Percentiles rank a stretch among this genome's conserved stretches.
Evolutionary conservation across 2,329 filamentous ascomycete species (phyloP).

Genomic region (Nothophoma quercina): DNA sequence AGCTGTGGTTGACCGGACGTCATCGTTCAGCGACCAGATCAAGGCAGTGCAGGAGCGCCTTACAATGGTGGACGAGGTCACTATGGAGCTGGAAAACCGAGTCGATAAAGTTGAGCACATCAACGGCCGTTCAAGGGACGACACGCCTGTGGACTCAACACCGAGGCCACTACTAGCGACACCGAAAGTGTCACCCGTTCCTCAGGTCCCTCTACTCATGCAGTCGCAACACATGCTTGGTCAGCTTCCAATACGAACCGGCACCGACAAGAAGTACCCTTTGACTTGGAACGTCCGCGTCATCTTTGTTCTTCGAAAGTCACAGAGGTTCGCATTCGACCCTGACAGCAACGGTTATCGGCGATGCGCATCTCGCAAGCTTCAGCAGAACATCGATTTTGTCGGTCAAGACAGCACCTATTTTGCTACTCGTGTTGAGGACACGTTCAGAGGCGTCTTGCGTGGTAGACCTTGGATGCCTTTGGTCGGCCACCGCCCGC

Average conservation of each 20-base stretch:
- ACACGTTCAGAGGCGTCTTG: constrained; percentile 45
- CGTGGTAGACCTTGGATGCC: constrained; percentile 52
- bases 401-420: constrained; percentile 47
- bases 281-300: constrained; percentile 49
- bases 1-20: constrained; percentile 51
- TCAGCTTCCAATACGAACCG: constrained; percentile 48
- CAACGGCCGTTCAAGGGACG: constrained; percentile 35
- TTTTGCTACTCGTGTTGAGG: constrained; percentile 48
- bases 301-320: constrained; percentile 49
- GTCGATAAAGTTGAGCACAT: constrained; percentile 45
- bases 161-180: constrained; percentile 33
- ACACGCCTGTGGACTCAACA: constrained; percentile 41
- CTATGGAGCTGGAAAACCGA: constrained; percentile 51
- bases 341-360: constrained; percentile 49
- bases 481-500: constrained; percentile 48
- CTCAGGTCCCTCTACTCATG: constrained; percentile 40
- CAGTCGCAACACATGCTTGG: constrained; percentile 39
- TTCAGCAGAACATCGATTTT: constrained; percentile 50
- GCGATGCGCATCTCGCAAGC: constrained; percentile 49
- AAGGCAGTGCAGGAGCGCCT: constrained; percentile 47
- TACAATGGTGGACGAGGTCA: constrained; percentile 49
- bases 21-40: constrained; percentile 48
- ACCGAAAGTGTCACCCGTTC: constrained; percentile 35
- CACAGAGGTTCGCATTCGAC: constrained; percentile 49
- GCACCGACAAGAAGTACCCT: constrained; percentile 49